These are phyloP conservation scores for Pseudogymnoascus sp. DNA, from an alignment of 2,329 filamentous ascomycete species.

Conservation along the genomic window DNA sequence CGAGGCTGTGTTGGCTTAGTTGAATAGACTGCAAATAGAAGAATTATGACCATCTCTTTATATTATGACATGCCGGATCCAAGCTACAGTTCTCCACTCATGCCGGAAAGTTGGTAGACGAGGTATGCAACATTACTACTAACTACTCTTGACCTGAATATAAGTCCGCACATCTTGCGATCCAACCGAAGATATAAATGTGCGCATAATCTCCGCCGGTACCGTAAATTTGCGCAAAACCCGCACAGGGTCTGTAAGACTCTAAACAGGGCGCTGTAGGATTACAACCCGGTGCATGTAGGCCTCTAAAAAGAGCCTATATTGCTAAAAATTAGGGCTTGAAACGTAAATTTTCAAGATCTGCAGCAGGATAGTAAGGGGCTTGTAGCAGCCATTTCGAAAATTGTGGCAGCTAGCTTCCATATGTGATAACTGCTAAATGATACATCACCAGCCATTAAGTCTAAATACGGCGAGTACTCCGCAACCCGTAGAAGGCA, in stretches of 20 bases:
- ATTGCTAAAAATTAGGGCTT: not conserved
- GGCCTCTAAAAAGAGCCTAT: not conserved
- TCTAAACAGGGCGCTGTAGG: not conserved
- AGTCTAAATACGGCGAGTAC: not conserved
- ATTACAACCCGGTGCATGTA: not conserved
- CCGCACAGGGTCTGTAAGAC: not conserved
- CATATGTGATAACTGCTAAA: not conserved
- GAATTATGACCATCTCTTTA: constrained; percentile 3
- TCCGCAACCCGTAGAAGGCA: not conserved
- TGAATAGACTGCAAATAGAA: constrained; percentile 1
- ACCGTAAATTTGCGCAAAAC: not conserved
- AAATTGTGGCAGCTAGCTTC: not conserved
- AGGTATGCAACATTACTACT: not conserved
- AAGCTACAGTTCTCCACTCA: not conserved
- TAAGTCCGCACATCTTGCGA: not conserved
- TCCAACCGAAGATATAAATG: not conserved
- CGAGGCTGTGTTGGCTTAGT: not conserved
- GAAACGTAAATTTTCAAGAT: not conserved
- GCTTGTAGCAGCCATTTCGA: not conserved
- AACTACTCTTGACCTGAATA: not conserved
- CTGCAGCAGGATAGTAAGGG: not conserved
- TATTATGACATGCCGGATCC: not conserved
- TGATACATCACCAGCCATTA: not conserved
- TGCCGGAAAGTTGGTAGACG: not conserved
- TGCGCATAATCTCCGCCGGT: not conserved